These are phyloP conservation scores for Tolypocladium cylindrosporum DNA, from an alignment of 2,329 filamentous ascomycete species.

Conservation along the genomic window DNA sequence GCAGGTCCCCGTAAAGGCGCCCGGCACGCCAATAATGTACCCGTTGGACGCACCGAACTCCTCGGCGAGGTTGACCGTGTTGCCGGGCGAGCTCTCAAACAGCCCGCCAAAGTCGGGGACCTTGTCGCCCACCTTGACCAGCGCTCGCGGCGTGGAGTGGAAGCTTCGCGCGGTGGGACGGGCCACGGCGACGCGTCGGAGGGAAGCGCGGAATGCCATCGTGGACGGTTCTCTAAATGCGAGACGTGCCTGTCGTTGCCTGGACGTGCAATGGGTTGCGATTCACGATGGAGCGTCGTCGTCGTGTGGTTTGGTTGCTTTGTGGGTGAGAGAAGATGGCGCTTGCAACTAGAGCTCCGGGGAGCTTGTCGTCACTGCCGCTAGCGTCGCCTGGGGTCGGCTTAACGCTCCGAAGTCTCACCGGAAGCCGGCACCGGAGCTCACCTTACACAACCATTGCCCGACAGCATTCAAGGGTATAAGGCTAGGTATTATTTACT, in stretches of 20 bases:
- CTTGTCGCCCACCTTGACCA: slow-evolving; percentile 69
- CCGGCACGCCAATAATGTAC: slow-evolving; percentile 77
- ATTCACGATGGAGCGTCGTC: not conserved
- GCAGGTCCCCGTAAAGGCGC: slow-evolving; percentile 57
- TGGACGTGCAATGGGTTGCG: not conserved
- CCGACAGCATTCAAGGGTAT: not conserved
- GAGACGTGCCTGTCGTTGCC: not conserved
- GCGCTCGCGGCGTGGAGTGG: slow-evolving; percentile 50
- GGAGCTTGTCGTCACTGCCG: not conserved
- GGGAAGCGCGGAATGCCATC: slow-evolving; percentile 27
- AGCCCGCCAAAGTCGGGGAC: slow-evolving; percentile 71
- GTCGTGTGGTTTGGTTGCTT: not conserved
- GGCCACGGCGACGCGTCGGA: slow-evolving; percentile 21
- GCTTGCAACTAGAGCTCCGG: not conserved
- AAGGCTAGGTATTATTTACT: not conserved
- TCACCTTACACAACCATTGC: not conserved
- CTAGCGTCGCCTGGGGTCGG: not conserved
- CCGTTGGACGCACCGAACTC: slow-evolving; percentile 65
- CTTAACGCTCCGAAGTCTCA: not conserved
- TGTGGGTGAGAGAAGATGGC: not conserved
- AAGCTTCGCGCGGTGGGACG: slow-evolving; percentile 36
- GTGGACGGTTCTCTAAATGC: not conserved
- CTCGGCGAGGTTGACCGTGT: slow-evolving; percentile 77
- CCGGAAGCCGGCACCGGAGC: not conserved
- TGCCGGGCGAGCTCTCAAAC: slow-evolving; percentile 77